These are phyloP conservation scores for Arachis hypogaea DNA, from an alignment of 306 rosid genomes.

Conservation along the genomic window DNA sequence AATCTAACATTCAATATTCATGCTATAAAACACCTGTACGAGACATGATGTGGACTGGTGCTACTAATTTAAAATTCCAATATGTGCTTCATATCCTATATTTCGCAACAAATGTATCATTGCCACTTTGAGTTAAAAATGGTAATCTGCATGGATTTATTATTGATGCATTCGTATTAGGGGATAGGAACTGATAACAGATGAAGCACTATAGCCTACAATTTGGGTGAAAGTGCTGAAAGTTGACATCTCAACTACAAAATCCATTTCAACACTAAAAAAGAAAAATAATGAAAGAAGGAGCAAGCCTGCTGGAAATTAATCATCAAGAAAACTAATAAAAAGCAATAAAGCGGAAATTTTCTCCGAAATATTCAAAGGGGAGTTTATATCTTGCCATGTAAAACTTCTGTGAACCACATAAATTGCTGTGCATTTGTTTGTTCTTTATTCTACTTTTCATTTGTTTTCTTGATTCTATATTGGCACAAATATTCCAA, in stretches of 20 bases:
- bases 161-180: neutral
- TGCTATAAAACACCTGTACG: neutral
- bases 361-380: slow-evolving; percentile 22
- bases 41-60: neutral
- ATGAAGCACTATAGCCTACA: neutral
- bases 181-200: neutral
- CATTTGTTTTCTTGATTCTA: neutral
- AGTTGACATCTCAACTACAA: slow-evolving; percentile 17
- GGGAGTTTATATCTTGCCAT: neutral
- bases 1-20: slow-evolving; percentile 13
- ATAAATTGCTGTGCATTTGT: neutral
- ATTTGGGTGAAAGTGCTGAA: neutral
- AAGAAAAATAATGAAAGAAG: slow-evolving; percentile 6
- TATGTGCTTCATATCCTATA: neutral
- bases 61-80: neutral
- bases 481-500: neutral
- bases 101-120: neutral
- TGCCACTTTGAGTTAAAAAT: neutral
- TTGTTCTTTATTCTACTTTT: slow-evolving; percentile 15
- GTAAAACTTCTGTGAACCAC: neutral
- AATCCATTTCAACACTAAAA: slow-evolving; percentile 1
- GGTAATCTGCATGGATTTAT: neutral
- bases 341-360: neutral
- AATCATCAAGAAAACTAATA: neutral
- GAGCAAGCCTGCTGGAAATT: neutral